These are phyloP conservation scores for Atalantia buxifolia DNA, from an alignment of 345 rosid species.

Conservation along the genomic window DNA sequence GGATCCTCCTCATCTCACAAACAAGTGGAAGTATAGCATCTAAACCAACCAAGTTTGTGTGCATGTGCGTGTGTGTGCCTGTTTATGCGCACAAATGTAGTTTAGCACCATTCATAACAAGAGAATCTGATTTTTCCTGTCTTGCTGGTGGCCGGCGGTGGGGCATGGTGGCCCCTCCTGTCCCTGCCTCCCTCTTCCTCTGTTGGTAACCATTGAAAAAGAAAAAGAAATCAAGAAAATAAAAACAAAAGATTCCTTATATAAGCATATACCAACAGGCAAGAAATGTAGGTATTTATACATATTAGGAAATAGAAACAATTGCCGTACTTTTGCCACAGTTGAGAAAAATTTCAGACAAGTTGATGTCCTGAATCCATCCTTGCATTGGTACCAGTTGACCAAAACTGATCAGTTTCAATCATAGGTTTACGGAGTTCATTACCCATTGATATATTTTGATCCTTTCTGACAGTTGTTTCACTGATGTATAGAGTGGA, in stretches of 20 bases:
- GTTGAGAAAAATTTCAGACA: not conserved
- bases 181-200: not conserved
- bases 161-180: not conserved
- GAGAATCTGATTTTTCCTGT: not conserved
- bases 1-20: no score
- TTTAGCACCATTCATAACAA: no score
- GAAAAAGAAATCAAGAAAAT: not conserved
- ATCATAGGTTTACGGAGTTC: not conserved
- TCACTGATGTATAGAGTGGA: not conserved
- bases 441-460: not conserved
- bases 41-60: no score
- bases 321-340: not conserved
- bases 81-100: no score
- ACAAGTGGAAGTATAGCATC: no score
- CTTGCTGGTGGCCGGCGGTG: not conserved
- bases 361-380: not conserved
- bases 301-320: constrained; percentile 1
- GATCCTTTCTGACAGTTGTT: not conserved
- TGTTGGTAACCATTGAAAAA: not conserved
- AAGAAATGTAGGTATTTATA: not conserved
- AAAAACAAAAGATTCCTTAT: no score
- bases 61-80: no score
- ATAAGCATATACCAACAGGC: not conserved
- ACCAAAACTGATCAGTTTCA: not conserved
- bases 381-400: not conserved